Percentiles rank a stretch among this genome's conserved stretches.
Conservation (phyloP, 169 alveolate genomes). For the Plasmodium vinckei region DNA sequence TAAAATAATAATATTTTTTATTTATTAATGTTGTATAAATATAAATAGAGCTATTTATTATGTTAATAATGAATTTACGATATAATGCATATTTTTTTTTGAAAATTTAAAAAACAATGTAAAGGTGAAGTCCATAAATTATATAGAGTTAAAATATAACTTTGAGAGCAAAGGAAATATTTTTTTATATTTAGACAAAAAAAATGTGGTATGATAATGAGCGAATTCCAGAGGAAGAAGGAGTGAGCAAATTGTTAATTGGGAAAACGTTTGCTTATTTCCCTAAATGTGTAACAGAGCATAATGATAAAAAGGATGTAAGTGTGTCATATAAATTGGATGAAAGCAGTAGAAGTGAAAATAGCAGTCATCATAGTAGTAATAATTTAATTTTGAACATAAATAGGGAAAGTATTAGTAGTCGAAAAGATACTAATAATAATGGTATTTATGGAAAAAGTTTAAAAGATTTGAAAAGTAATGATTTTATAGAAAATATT, state of each 20-base stretch:
- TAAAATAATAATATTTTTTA: no score
- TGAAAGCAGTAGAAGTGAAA: neutral
- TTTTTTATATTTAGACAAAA: neutral
- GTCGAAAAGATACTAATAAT: neutral
- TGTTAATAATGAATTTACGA: neutral
- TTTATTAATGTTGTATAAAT: no score
- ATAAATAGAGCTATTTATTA: no score
- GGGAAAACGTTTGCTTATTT: slow-evolving; percentile 70
- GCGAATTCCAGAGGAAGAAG: slow-evolving; percentile 66
- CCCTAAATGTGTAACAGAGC: slow-evolving; percentile 27
- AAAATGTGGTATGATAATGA: slow-evolving; percentile 74
- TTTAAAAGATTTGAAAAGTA: neutral
- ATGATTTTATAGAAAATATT: slow-evolving; percentile 7
- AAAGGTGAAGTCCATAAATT: no score
- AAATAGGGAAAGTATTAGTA: neutral
- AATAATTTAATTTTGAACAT: neutral
- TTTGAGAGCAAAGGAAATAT: no score
- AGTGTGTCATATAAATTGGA: neutral
- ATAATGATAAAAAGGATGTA: slow-evolving; percentile 3
- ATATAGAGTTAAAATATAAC: no score
- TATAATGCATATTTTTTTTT: no score
- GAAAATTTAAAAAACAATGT: no score
- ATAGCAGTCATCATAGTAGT: neutral
- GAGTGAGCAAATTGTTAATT: slow-evolving; percentile 45
- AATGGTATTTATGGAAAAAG: neutral